These are phyloP conservation scores for Lupinus albus DNA, from an alignment of 306 rosid genomes.

Conservation along the genomic window DNA sequence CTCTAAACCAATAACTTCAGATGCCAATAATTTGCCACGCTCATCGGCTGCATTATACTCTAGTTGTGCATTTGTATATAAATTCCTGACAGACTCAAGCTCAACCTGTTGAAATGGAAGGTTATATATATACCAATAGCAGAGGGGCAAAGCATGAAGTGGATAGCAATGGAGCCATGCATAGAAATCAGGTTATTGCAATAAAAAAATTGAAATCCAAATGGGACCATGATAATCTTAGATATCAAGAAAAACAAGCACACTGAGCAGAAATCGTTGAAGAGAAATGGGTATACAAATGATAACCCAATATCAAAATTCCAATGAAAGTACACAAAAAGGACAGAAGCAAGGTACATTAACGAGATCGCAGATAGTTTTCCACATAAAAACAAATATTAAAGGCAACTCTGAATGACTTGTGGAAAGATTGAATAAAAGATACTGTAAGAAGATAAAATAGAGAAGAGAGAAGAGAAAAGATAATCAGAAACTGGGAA, in stretches of 20 bases:
- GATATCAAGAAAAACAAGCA: conserved; percentile 11
- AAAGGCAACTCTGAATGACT: conserved; percentile 25
- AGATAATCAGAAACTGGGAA: too few species aligned
- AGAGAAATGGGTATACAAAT: conserved; percentile 9
- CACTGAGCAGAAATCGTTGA: conserved; percentile 13
- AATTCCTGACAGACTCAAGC: conserved; percentile 74
- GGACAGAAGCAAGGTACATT: conserved; percentile 3
- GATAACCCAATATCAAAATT: conserved; percentile 23
- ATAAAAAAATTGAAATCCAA: conserved; percentile 10
- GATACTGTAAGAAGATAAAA: too few species aligned
- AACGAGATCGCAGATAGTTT: conserved; percentile 17
- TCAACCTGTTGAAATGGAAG: conserved; percentile 60
- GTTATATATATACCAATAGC: conserved; percentile 20
- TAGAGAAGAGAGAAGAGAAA: too few species aligned
- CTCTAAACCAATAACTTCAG: conserved; percentile 94
- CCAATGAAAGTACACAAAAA: background rate
- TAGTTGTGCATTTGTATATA: conserved; percentile 77
- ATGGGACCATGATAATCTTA: background rate
- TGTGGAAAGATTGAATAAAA: background rate
- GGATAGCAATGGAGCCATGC: conserved; percentile 10
- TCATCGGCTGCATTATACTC: conserved; percentile 98
- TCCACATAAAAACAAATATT: background rate
- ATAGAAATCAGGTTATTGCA: conserved; percentile 15
- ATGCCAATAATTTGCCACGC: conserved; percentile 90
- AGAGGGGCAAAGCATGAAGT: conserved; percentile 1